phyloP scores from a whole-genome alignment of 2,329 filamentous ascomycete species.

The Xenoacremonium recifei region DNA sequence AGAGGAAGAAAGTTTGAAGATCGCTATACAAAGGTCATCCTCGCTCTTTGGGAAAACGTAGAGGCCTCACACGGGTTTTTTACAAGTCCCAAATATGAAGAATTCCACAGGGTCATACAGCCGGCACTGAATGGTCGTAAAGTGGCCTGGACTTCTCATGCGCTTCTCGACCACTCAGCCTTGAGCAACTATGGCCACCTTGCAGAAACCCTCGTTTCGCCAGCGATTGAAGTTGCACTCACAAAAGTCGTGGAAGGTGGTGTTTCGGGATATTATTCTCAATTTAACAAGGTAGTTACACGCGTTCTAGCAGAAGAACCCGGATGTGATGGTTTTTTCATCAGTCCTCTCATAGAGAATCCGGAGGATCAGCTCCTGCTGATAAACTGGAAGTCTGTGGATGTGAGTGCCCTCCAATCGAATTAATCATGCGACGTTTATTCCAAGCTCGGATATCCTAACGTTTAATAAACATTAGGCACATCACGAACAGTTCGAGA shows the following conservation, averaged over 20 bases:
- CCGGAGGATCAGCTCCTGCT: conserved; percentile 6
- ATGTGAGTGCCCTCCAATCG: conserved; percentile 2
- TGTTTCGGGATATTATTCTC: conserved; percentile 7
- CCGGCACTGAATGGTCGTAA: conserved; percentile 7
- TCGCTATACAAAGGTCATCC: conserved; percentile 5
- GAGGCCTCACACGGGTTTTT: conserved; percentile 6
- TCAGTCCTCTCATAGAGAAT: conserved; percentile 8
- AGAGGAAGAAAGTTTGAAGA: conserved; percentile 8
- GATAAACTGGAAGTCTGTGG: conserved; percentile 10
- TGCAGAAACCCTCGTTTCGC: conserved; percentile 2
- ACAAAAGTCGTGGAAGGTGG: conserved; percentile 11
- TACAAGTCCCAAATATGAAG: conserved; percentile 4
- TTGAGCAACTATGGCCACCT: conserved; percentile 1
- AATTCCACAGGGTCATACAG: conserved; percentile 6
- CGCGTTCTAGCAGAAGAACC: conserved; percentile 4
- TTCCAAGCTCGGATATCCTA: no score
- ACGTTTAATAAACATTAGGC: no score
- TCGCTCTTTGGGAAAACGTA: conserved; percentile 6
- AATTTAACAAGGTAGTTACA: conserved; percentile 6
- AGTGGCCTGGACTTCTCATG: conserved; percentile 5
- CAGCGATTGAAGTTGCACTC: conserved; percentile 8
- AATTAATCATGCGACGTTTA: no score
- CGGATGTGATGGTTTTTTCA: conserved; percentile 9
- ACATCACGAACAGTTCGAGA: conserved; percentile 8
- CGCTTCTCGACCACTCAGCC: neutral